A percentile compares a stretch with the other conserved stretches of the same genome.
phyloP scores from a whole-genome alignment of 2,329 filamentous ascomycete species.

The Amauroascus verrucosus region DNA sequence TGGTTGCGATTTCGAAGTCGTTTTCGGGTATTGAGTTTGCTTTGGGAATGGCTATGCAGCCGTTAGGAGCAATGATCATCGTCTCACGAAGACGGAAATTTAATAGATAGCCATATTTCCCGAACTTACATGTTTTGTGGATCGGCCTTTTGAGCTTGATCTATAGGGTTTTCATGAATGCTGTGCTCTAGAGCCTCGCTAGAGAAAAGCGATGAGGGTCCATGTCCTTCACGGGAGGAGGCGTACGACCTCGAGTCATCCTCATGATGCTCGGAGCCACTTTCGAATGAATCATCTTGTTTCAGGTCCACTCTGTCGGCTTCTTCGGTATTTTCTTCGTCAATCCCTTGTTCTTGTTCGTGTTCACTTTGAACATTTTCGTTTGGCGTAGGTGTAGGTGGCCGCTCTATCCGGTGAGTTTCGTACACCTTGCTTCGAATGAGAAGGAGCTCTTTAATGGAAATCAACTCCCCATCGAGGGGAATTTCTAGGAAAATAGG shows the following conservation, averaged over 20 bases:
- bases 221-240: background rate
- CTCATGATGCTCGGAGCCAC: constrained; percentile 2
- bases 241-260: background rate
- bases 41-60: background rate
- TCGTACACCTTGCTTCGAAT: constrained; percentile 26
- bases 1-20: background rate
- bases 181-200: background rate
- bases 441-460: constrained; percentile 35
- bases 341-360: background rate
- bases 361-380: constrained; percentile 6
- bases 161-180: background rate
- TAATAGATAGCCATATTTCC: background rate
- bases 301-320: background rate
- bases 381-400: constrained; percentile 8
- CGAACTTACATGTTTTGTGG: background rate
- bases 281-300: background rate
- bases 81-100: background rate
- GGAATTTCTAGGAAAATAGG: constrained; percentile 41
- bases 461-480: constrained; percentile 32
- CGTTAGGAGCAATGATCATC: background rate
- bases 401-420: constrained; percentile 21
- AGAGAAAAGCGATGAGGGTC: background rate
- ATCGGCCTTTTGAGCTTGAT: background rate
- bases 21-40: background rate
- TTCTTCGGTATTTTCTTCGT: background rate